Conservation (phyloP, 768 basidiomycete species). For the Mycena albidolilacea region DNA sequence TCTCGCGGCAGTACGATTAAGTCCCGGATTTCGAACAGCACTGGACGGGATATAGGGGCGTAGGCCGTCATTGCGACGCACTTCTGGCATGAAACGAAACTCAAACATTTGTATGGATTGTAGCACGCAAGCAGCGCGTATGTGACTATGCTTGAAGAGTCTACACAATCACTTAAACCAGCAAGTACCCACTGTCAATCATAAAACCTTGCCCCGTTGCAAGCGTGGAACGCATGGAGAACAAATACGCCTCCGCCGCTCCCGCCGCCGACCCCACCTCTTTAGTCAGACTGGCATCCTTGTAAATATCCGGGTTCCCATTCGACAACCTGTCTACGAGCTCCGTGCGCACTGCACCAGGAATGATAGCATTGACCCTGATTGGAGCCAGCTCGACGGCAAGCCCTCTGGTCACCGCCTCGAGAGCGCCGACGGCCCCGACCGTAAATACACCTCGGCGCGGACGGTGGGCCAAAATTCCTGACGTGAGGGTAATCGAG, state of each 20-base stretch:
- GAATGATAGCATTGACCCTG: no score
- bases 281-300: background rate
- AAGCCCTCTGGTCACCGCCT: constrained; percentile 2
- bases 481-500: constrained; percentile 11
- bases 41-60: no score
- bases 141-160: no score
- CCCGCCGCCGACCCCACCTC: background rate
- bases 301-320: background rate
- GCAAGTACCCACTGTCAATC: background rate
- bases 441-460: background rate
- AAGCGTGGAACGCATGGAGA: background rate
- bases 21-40: no score
- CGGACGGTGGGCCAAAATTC: constrained; percentile 8
- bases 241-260: constrained; percentile 2
- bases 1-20: no score
- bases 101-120: no score
- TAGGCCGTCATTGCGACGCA: no score
- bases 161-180: background rate
- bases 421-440: background rate
- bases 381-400: background rate
- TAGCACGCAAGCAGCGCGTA: no score
- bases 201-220: background rate
- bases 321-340: background rate
- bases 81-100: no score
- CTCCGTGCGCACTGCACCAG: constrained; percentile 5